Conservation (phyloP, 78 protist genomes). For the Paratrimastix pyriformis region DNA sequence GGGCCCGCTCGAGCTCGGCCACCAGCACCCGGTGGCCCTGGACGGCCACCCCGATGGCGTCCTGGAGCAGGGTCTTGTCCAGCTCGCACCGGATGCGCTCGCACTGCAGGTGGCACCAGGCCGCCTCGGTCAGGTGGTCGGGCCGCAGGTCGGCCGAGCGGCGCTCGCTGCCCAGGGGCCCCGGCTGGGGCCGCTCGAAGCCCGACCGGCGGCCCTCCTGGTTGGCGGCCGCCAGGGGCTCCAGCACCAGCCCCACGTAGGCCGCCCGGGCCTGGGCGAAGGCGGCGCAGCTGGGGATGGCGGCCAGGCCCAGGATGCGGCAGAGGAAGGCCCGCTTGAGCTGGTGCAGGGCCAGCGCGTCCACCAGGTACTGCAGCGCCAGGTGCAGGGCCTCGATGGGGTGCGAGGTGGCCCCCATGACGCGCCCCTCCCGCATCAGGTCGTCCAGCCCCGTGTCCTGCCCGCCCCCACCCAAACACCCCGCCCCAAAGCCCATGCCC, state of each 20-base stretch:
- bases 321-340: not conserved
- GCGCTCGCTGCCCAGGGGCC: slow-evolving; percentile 8
- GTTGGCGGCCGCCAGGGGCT: slow-evolving; percentile 11
- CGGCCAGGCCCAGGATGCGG: not conserved
- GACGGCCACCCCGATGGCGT: not conserved
- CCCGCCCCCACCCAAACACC: too few species aligned
- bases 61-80: not conserved
- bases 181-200: not conserved
- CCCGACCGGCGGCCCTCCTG: too few species aligned
- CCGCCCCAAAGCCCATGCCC: too few species aligned
- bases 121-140: not conserved
- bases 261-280: not conserved
- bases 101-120: not conserved
- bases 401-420: too few species aligned
- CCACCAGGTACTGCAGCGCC: not conserved
- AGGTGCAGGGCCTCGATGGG: not conserved
- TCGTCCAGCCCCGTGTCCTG: too few species aligned
- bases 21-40: not conserved
- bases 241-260: not conserved
- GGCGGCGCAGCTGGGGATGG: not conserved
- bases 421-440: too few species aligned
- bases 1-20: not conserved
- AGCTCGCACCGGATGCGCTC: not conserved
- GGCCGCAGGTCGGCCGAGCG: not conserved
- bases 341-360: not conserved